Evolutionary conservation across 2,329 filamentous ascomycete genomes (phyloP).

Genomic region (Sordariomycetes sp.): DNA sequence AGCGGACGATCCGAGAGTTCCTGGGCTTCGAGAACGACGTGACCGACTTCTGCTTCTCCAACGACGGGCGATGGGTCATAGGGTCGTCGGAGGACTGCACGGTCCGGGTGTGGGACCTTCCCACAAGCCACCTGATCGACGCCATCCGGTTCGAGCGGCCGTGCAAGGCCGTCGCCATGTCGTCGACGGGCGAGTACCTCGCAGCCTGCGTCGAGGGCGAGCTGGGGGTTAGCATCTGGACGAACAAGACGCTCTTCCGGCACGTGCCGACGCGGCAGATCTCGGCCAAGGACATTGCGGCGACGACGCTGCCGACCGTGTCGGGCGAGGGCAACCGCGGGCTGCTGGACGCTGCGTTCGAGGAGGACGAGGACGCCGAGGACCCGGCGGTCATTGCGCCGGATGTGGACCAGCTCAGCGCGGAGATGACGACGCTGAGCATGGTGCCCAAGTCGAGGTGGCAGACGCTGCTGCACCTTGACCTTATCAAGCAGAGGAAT

Average conservation of each 20-base stretch:
- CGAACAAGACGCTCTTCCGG: constrained; percentile 81
- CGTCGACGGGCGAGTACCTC: constrained; percentile 82
- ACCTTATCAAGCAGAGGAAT: constrained; percentile 85
- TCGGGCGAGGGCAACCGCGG: constrained; percentile 73
- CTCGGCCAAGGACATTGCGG: constrained; percentile 57
- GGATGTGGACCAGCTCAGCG: constrained; percentile 62
- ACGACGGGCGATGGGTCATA: constrained; percentile 86
- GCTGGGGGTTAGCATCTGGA: constrained; percentile 90
- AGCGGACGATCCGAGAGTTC: constrained; percentile 82
- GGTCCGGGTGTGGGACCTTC: constrained; percentile 85
- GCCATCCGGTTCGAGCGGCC: constrained; percentile 68
- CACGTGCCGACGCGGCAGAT: constrained; percentile 80
- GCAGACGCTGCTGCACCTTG: constrained; percentile 88
- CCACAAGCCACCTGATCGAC: constrained; percentile 90
- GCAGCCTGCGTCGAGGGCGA: constrained; percentile 73
- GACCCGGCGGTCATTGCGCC: constrained; percentile 41
- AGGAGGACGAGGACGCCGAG: constrained; percentile 31
- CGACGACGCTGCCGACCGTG: constrained; percentile 55
- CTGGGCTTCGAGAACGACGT: constrained; percentile 66
- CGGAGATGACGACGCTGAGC: constrained; percentile 77
- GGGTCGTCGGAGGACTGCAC: constrained; percentile 71
- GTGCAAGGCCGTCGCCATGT: constrained; percentile 80
- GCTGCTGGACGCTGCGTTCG: constrained; percentile 64
- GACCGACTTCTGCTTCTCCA: constrained; percentile 80
- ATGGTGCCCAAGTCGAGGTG: constrained; percentile 81